Conservation (phyloP, 768 basidiomycete species). For the Pulveroboletus sp. region DNA sequence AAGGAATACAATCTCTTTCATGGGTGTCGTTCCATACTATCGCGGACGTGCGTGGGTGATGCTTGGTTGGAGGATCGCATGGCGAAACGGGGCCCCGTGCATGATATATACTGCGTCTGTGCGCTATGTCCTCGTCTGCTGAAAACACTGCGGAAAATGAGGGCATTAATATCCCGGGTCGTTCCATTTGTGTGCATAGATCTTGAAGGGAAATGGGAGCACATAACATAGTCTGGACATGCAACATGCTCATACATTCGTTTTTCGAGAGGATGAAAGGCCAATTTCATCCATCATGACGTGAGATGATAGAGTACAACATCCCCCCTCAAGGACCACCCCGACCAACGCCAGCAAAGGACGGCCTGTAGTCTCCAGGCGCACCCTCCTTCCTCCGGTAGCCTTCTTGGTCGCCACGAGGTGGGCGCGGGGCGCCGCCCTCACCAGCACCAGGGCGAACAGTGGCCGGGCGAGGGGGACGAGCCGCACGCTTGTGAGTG, state of each 20-base stretch:
- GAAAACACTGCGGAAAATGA: too few relatives aligned
- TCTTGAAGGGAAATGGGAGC: too few relatives aligned
- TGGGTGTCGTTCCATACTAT: too few relatives aligned
- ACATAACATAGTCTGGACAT: too few relatives aligned
- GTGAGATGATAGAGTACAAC: background rate
- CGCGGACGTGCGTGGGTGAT: too few relatives aligned
- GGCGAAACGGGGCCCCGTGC: too few relatives aligned
- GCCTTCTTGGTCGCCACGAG: constrained; percentile 85
- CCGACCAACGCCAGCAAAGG: constrained; percentile 85
- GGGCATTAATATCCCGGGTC: too few relatives aligned
- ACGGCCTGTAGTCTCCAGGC: constrained; percentile 84
- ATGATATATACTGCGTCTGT: too few relatives aligned
- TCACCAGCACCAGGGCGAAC: constrained; percentile 67
- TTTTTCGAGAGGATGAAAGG: constrained; percentile 12
- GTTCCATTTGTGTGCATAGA: too few relatives aligned
- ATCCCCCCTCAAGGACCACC: constrained; percentile 71
- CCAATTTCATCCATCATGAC: background rate
- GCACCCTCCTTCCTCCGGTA: constrained; percentile 88
- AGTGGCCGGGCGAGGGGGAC: constrained; percentile 77
- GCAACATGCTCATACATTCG: constrained; percentile 26
- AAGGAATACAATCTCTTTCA: too few relatives aligned
- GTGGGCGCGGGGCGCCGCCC: constrained; percentile 81
- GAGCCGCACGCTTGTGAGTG: constrained; percentile 95
- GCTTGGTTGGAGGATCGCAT: too few relatives aligned
- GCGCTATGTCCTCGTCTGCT: too few relatives aligned